Base-by-base conservation (phyloP, 2,329 filamentous ascomycete species). In the Exophiala sideris region DNA sequence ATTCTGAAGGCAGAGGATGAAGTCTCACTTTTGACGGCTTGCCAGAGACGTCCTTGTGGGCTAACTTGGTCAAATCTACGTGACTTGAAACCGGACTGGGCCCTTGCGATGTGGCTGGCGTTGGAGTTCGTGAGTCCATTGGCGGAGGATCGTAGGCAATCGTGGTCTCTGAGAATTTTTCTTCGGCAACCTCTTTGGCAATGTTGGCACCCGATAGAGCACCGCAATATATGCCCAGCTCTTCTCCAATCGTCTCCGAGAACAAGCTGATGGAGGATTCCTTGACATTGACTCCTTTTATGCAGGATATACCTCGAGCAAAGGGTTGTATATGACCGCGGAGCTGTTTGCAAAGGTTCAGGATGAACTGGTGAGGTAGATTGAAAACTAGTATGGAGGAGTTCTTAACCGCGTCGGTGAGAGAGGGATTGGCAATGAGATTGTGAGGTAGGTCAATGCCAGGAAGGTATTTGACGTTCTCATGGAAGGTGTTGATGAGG, bases 381-480 rank as follows among this genome's bases (percentile, higher is more conserved):
- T 97, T 97, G 81, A 99, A 99, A 69, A 99, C 80, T 60, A 99
- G 83, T 59, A 99, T 89, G 21, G 89, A 89, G 21, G 91, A 88
- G 71, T 88, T 84, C 67, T 85, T 84, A 68, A 94, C 92, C 14
- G 94, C 83, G 57, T 91, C 88, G 58, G 82, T 76, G 52, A 95
- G 77, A 24, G 89, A 88, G 14, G 91, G 87, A 70, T 94, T 94
- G 64, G 91, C 91, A 64, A 91, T 73, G 53, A 96, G 52, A 71
- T 99, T 99, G 57, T 78, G 66, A 3, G 94, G 94, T 1, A 99
- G 82, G 32, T 80, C 76, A 68, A 99, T 88, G 65, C 84, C 84
- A n/a, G 92, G 90, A 8, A 99, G 87, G 76, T 99, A 99, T 75
- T 97, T 99, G 76, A 96, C 81, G 73, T 99, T 99, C 77, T 99